Conservation (phyloP, 2,329 filamentous ascomycete genomes). For the Pyricularia grisea region DNA sequence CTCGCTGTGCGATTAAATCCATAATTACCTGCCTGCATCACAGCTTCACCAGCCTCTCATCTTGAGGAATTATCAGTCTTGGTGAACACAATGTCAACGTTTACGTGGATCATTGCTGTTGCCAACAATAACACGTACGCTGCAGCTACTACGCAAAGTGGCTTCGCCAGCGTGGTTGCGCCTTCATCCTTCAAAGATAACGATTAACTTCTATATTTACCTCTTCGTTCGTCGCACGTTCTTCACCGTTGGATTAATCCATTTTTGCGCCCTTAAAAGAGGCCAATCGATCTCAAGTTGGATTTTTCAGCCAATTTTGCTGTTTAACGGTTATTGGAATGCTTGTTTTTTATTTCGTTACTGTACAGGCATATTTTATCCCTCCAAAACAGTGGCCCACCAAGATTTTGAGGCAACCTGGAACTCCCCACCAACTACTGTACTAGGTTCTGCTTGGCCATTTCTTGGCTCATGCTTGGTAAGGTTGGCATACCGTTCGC, state of each 20-base stretch:
- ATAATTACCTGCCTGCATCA: not conserved
- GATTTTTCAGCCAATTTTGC: not conserved
- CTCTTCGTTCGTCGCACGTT: not conserved
- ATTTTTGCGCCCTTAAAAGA: not conserved
- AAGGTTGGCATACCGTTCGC: not conserved
- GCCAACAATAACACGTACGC: not conserved
- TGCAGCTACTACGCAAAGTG: not conserved
- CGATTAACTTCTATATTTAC: not conserved
- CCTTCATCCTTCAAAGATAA: not conserved
- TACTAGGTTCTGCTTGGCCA: not conserved
- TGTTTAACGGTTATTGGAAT: not conserved
- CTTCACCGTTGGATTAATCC: not conserved
- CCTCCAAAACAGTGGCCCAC: not conserved
- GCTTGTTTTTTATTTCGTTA: not conserved
- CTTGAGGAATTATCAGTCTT: not conserved
- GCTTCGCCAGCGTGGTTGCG: not conserved
- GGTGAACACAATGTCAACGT: not conserved
- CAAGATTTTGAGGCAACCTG: not conserved
- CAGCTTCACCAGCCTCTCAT: not conserved
- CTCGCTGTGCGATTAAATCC: not conserved
- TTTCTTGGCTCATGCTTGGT: not conserved
- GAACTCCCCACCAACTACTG: not conserved
- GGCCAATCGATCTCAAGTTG: not conserved
- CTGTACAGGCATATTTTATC: not conserved
- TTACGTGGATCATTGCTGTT: not conserved